Conservation (phyloP, 2,329 filamentous ascomycete species). For the Zymoseptoria tritici region DNA sequence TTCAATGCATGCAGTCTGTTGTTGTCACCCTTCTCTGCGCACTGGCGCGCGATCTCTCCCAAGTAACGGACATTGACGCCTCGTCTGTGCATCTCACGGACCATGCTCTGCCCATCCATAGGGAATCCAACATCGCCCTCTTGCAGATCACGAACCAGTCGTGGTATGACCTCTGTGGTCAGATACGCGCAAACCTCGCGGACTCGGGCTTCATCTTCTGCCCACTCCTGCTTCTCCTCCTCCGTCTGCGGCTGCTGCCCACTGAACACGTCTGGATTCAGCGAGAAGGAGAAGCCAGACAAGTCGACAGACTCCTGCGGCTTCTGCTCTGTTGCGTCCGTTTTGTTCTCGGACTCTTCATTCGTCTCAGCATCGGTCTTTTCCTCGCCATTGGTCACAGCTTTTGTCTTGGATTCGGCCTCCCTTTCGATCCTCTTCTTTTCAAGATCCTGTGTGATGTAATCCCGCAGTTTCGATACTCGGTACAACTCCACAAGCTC, state of each 20-base stretch:
- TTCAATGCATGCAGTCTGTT: constrained; percentile 69
- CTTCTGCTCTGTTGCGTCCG: constrained; percentile 25
- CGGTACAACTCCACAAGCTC: constrained; percentile 85
- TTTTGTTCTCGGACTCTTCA: constrained; percentile 15
- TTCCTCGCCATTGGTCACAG: constrained; percentile 14
- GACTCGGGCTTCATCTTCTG: constrained; percentile 80
- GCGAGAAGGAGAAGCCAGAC: constrained; percentile 74
- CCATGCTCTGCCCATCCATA: constrained; percentile 93
- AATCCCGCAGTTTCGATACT: constrained; percentile 79
- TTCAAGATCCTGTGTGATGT: constrained; percentile 71
- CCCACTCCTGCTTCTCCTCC: constrained; percentile 77
- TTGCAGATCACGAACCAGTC: constrained; percentile 75
- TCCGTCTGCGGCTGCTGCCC: constrained; percentile 85
- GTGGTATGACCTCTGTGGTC: constrained; percentile 69
- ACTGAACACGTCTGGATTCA: constrained; percentile 94
- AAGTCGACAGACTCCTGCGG: constrained; percentile 69
- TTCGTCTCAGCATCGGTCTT: constrained; percentile 25
- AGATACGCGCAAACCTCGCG: constrained; percentile 75
- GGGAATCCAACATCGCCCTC: constrained; percentile 94
- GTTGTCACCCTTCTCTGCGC: constrained; percentile 50
- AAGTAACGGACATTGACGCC: constrained; percentile 96
- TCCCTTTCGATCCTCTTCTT: constrained; percentile 42
- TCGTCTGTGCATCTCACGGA: constrained; percentile 83
- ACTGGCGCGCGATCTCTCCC: constrained; percentile 69
- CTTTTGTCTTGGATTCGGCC: constrained; percentile 10